phyloP scores from a whole-genome alignment of 108 stramenopile species.

The Pseudonitzschia multiseries region DNA sequence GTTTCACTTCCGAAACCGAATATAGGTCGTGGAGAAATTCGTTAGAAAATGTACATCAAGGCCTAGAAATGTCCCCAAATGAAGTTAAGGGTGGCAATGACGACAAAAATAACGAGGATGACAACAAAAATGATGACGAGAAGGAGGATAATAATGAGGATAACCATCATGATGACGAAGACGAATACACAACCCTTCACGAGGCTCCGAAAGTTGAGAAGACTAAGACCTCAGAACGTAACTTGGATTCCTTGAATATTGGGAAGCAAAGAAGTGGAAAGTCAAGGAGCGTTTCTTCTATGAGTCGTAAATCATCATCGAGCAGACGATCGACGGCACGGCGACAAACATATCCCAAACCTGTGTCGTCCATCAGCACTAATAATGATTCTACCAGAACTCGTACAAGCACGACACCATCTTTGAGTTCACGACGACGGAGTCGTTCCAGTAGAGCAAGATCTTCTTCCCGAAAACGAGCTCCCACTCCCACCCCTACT shows the following conservation, averaged over 20 bases:
- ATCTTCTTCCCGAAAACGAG: no score
- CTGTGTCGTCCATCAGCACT: no score
- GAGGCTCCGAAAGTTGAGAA: background rate
- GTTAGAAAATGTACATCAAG: background rate
- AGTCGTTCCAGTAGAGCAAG: no score
- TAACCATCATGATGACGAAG: background rate
- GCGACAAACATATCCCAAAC: no score
- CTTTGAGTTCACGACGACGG: no score
- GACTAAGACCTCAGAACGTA: background rate
- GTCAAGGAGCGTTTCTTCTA: background rate
- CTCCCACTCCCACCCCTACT: no score
- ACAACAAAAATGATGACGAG: background rate
- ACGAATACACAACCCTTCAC: background rate
- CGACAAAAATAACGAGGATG: background rate
- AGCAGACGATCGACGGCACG: background rate
- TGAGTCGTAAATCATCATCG: background rate
- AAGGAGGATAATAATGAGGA: background rate
- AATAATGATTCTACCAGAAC: no score
- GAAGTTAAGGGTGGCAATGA: background rate
- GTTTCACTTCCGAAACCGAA: background rate
- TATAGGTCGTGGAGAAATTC: background rate
- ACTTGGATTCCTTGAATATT: background rate
- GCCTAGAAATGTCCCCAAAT: background rate
- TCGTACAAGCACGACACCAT: no score
- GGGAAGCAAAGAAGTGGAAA: background rate